Evolutionary conservation across 805 yeast species (phyloP).

Genomic region (Metschnikowia anglica): DNA sequence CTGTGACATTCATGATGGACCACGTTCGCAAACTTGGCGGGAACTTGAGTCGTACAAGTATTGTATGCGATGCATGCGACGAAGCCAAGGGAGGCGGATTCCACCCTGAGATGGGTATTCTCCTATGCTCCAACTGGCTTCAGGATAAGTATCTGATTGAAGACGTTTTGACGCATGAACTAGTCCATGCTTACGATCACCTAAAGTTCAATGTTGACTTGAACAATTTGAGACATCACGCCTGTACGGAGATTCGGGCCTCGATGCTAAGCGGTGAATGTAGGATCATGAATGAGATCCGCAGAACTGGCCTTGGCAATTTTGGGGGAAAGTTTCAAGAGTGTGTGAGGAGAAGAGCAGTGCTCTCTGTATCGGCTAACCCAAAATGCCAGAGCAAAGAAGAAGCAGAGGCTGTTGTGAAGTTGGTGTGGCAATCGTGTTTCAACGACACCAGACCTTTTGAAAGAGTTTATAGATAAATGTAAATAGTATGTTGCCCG

Average conservation of each 20-base stretch:
- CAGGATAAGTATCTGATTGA: constrained; percentile 76
- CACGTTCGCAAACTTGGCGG: constrained; percentile 66
- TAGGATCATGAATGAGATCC: constrained; percentile 81
- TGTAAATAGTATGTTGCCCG: constrained; percentile 6
- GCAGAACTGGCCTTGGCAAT: constrained; percentile 49
- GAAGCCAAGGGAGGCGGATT: constrained; percentile 87
- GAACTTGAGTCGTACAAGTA: constrained; percentile 50
- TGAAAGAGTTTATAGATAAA: constrained; percentile 78
- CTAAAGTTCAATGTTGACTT: constrained; percentile 86
- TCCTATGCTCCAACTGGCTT: constrained; percentile 82
- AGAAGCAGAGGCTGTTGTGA: constrained; percentile 76
- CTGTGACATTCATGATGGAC: constrained; percentile 81
- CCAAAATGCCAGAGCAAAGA: constrained; percentile 73
- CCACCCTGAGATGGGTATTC: constrained; percentile 84
- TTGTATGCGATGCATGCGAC: constrained; percentile 80
- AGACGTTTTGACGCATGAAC: constrained; percentile 88
- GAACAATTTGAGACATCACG: constrained; percentile 84
- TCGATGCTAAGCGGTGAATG: constrained; percentile 93
- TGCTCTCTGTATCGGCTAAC: constrained; percentile 78
- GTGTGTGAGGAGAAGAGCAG: constrained; percentile 88
- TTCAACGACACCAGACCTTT: constrained; percentile 95
- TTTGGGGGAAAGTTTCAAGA: constrained; percentile 83
- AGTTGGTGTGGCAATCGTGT: constrained; percentile 89
- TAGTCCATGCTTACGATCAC: constrained; percentile 91
- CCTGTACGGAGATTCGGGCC: constrained; percentile 95